Conservation (phyloP, 371 early-diverging fungal genomes). For the Parasitella parasitica region DNA sequence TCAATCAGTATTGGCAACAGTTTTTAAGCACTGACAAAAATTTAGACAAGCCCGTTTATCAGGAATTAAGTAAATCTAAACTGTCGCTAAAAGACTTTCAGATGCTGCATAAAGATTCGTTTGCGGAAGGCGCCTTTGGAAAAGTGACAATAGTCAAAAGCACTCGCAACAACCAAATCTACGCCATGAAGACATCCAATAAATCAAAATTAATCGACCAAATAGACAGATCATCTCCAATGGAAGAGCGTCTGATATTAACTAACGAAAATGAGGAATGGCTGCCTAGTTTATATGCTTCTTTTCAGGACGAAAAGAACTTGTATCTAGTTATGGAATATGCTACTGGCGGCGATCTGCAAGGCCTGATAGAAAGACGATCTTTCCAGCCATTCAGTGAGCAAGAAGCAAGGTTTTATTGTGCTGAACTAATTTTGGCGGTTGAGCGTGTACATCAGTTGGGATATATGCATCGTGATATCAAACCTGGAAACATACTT, state of each 20-base stretch:
- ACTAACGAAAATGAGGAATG: slow-evolving; percentile 75
- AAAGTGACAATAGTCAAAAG: slow-evolving; percentile 59
- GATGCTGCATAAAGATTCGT: slow-evolving; percentile 16
- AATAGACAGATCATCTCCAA: slow-evolving; percentile 83
- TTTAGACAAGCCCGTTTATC: slow-evolving; percentile 22
- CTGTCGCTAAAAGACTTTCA: slow-evolving; percentile 25
- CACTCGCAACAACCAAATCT: slow-evolving; percentile 66
- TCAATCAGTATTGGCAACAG: neutral
- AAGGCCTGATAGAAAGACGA: slow-evolving; percentile 87
- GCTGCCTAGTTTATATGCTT: slow-evolving; percentile 81
- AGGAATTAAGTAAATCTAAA: slow-evolving; percentile 9
- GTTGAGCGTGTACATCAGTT: slow-evolving; percentile 89
- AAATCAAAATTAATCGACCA: slow-evolving; percentile 86
- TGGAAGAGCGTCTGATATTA: slow-evolving; percentile 88
- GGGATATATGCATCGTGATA: slow-evolving; percentile 94
- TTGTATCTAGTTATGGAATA: slow-evolving; percentile 98
- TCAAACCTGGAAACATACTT: slow-evolving; percentile 82
- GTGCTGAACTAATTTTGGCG: slow-evolving; percentile 93
- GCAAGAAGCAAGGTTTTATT: slow-evolving; percentile 92
- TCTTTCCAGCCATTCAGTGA: slow-evolving; percentile 72
- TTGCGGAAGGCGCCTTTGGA: slow-evolving; percentile 26
- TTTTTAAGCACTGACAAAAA: neutral
- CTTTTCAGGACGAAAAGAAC: slow-evolving; percentile 89
- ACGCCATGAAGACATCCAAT: slow-evolving; percentile 95
- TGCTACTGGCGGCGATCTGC: slow-evolving; percentile 93